Conservation (phyloP, 495 filamentous ascomycete species). For the Clohesyomyces aquaticus region DNA sequence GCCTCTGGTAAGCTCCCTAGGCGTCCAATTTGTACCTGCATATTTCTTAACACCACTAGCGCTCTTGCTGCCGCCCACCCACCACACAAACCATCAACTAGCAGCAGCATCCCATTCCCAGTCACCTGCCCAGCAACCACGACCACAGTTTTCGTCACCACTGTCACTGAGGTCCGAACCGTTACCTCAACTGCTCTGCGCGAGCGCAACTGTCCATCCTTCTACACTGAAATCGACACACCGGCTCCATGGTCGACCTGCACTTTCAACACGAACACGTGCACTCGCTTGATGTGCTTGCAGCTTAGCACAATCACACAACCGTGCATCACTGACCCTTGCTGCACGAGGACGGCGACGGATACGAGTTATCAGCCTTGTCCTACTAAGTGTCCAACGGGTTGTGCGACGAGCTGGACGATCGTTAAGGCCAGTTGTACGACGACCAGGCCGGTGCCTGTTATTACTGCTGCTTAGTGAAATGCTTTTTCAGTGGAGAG, state of each 20-base stretch:
- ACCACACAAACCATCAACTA: neutral
- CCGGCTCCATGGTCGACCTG: constrained; percentile 10
- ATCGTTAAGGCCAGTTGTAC: constrained; percentile 6
- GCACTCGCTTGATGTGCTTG: constrained; percentile 14
- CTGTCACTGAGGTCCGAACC: constrained; percentile 3
- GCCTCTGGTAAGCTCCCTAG: constrained; percentile 1
- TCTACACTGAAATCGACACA: constrained; percentile 17
- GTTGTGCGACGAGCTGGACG: constrained; percentile 22
- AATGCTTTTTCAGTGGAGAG: no score
- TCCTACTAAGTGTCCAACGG: constrained; percentile 11
- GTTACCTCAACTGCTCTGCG: constrained; percentile 1
- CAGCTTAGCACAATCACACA: constrained; percentile 10
- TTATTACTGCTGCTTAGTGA: neutral
- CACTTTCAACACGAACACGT: constrained; percentile 19
- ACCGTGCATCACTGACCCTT: constrained; percentile 17
- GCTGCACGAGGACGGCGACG: constrained; percentile 24
- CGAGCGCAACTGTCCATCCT: constrained; percentile 20
- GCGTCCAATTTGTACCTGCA: no score
- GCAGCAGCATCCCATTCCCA: neutral
- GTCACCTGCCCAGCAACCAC: constrained; percentile 24
- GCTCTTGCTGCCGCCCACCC: neutral
- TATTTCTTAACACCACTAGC: neutral
- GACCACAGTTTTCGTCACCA: constrained; percentile 13
- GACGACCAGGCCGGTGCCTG: constrained; percentile 4
- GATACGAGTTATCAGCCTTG: constrained; percentile 15